Base-by-base conservation (phyloP, 2,329 filamentous ascomycete species). In the Simplicillium aogashimaense region DNA sequence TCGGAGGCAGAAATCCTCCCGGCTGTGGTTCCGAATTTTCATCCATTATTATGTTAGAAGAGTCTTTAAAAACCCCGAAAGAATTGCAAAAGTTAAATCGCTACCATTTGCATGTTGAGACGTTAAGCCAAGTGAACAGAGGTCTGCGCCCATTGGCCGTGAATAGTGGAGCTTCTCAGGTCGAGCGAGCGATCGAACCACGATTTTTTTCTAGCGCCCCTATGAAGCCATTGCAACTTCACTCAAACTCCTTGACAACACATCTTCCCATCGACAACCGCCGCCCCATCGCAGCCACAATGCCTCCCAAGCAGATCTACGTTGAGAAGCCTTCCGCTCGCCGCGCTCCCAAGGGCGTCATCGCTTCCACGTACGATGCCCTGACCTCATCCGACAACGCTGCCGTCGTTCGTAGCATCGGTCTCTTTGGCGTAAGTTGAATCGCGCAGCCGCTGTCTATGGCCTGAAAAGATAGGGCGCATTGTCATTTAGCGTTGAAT, bases 301-400 rank as follows among this genome's bases (percentile, higher is more conserved):
- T 86, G 82, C 64, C 78, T 57, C 76, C 79, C 50, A 82, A 78
- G 64, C 67, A 70, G 61, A 65, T 78, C 46, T 57, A 66, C 44
- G 66, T 75, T 50, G 69, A 76, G 50, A 64, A 64, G 50, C 60
- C 63, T 37, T 58, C 59, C 36, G 50, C 57, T 45, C 60, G 61
- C 34, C 60, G 63, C 46, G 57, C 66, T 37, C 59, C 64, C 44
- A 61, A 63, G 46, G 72, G 79, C 47, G 69, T 76, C 59, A 50
- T 83, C 48, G 66, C 65, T 50, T 67, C 67, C 42, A 68, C 74
- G 48, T 84, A 83, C 60, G 69, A 73, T 45, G 67, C 76, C 48
- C 54, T 84, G 53, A 83, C 78, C 41, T 73, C 74, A 20, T 61
- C 80, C 29, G 81, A 86, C 55, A 85, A 86, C 61, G 71, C 77